Evolutionary conservation across 345 rosid genomes (phyloP).

Genomic region (Dovyalis caffra): DNA sequence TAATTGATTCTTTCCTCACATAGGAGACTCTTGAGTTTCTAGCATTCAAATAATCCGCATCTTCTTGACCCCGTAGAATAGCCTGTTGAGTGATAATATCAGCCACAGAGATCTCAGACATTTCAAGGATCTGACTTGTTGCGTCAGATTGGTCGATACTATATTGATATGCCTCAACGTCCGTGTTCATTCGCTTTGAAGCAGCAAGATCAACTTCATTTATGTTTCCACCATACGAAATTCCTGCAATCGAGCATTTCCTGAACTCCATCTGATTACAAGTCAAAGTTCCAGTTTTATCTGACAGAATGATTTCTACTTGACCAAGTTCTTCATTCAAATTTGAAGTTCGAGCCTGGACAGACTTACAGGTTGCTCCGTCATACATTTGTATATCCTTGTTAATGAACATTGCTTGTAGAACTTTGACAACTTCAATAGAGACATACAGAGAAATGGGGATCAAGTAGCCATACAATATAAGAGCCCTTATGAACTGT

Average conservation of each 20-base stretch:
- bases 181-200: constrained; percentile 49
- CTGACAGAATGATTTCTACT: constrained; percentile 69
- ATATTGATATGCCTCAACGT: constrained; percentile 33
- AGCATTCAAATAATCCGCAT: not conserved
- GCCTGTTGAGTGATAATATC: constrained; percentile 12
- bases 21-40: constrained; percentile 15
- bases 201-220: constrained; percentile 68
- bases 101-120: constrained; percentile 23
- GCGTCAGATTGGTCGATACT: constrained; percentile 17
- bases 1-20: constrained; percentile 7
- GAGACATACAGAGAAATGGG: constrained; percentile 82
- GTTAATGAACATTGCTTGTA: constrained; percentile 69
- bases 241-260: constrained; percentile 80
- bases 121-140: constrained; percentile 25
- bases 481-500: constrained; percentile 57
- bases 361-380: constrained; percentile 50
- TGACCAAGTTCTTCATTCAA: constrained; percentile 81
- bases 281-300: constrained; percentile 85
- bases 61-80: constrained; percentile 7
- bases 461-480: constrained; percentile 70
- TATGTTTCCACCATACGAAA: constrained; percentile 53
- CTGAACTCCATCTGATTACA: constrained; percentile 80
- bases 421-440: constrained; percentile 68
- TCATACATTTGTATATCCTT: constrained; percentile 66
- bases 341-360: constrained; percentile 68